Base-by-base conservation (phyloP, 2,329 filamentous ascomycete species). In the Fusarium begoniae region DNA sequence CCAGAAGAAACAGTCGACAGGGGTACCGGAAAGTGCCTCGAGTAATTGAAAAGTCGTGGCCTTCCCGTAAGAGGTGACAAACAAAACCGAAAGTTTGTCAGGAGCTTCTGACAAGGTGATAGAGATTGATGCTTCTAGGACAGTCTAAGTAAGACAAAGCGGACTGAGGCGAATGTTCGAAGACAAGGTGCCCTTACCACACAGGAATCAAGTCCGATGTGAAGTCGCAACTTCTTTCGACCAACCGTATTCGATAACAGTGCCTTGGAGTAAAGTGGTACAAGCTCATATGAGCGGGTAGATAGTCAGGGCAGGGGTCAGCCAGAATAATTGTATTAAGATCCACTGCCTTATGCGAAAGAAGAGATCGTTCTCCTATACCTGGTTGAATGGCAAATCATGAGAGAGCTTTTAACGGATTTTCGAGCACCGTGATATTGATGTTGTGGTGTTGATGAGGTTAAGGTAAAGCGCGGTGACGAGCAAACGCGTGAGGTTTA, bases 401-500 rank as follows among this genome's bases (percentile, higher is more conserved):
- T 58, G 45, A 24, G 41, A 30, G 28, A 17, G n/a, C 38, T 30
- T 22, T 15, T 17, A 44, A 24, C 17, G 17, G 10, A 18, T 8
- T 22, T n/a, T 28, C 28, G 24, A 43, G 45, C 26, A 38, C 40
- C 45, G 50, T 43, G 28, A 43, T 43, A 22, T 32, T 38, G n/a
- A 24, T 32, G n/a, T n/a, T 50, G 24, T 48, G n/a, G 20, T 15
- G n/a, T 40, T 35, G 51, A 40, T 45, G 30, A 26, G 22, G 8
- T 40, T 43, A 38, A 51, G 32, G 37, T n/a, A 18, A 66, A 56
- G 32, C 50, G 18, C 38, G 37, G 37, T 69, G 51, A 50, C 32
- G 47, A n/a, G 30, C 37, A 54, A 66, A 73, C 76, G 66, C 73
- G 73, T 73, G 70, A 75, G 71, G 59, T 73, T 53, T 35, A 35